phyloP scores from a whole-genome alignment of 139 green algal genomes.

The Monoraphidium neglectum region DNA sequence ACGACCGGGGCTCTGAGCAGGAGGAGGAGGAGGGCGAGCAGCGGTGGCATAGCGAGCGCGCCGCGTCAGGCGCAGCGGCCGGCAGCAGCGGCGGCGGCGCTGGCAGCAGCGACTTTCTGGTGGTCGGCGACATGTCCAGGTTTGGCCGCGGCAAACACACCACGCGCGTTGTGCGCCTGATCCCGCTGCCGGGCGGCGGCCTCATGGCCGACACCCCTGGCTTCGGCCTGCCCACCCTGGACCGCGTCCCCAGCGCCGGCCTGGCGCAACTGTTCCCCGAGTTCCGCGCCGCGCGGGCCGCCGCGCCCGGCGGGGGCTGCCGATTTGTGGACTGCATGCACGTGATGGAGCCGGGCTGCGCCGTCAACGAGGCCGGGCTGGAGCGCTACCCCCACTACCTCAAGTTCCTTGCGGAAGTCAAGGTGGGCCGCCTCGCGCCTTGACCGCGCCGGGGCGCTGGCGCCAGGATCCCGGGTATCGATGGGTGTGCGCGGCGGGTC shows the following conservation, averaged over 20 bases:
- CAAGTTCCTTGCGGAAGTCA: conserved; percentile 70
- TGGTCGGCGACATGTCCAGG: conserved; percentile 72
- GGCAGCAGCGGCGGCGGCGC: conserved; percentile 13
- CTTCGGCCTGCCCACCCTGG: conserved; percentile 82
- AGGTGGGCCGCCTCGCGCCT: no score
- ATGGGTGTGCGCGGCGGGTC: not conserved
- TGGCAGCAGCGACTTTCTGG: conserved; percentile 39
- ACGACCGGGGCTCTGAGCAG: not conserved
- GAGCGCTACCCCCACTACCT: conserved; percentile 80
- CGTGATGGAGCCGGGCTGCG: conserved; percentile 85
- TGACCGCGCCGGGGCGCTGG: not conserved
- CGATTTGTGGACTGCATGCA: conserved; percentile 90
- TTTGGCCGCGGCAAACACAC: conserved; percentile 92
- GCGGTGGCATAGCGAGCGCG: no score
- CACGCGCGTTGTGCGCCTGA: conserved; percentile 83
- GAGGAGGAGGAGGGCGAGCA: not conserved
- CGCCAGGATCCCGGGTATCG: not conserved
- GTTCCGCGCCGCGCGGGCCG: conserved; percentile 32
- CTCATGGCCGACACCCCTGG: conserved; percentile 93
- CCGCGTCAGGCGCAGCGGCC: no score
- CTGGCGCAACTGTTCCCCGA: conserved; percentile 69
- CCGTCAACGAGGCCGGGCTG: conserved; percentile 55
- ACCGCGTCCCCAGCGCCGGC: conserved; percentile 31
- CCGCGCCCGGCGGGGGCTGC: conserved; percentile 36
- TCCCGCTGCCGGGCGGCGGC: conserved; percentile 74